Conservation (phyloP, 176 grass and related monocot genomes). For the Neostapfia colusana region DNA sequence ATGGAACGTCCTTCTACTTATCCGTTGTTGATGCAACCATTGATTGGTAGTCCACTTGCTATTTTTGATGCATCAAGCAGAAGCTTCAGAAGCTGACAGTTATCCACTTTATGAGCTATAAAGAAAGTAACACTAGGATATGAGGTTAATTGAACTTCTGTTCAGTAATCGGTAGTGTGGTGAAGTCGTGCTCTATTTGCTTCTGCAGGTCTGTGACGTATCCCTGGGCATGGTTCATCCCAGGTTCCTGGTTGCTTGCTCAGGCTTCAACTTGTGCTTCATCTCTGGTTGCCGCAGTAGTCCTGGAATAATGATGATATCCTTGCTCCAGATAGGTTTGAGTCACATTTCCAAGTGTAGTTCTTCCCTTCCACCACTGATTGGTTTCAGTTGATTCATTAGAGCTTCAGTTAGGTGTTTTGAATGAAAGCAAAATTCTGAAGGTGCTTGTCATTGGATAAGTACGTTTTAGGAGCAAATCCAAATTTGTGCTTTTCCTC, state of each 20-base stretch:
- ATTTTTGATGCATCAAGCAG: constrained; percentile 22
- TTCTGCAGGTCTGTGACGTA: constrained; percentile 47
- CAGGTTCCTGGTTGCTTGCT: constrained; percentile 50
- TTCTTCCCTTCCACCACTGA: constrained; percentile 21
- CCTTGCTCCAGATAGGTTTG: constrained; percentile 34
- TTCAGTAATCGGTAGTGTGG: constrained; percentile 6
- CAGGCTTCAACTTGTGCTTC: constrained; percentile 44
- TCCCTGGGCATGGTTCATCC: constrained; percentile 39
- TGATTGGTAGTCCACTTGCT: constrained; percentile 6
- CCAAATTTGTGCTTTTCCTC: not conserved
- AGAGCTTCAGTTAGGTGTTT: constrained; percentile 9
- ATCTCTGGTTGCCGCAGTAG: constrained; percentile 33
- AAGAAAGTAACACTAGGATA: constrained; percentile 22
- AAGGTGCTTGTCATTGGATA: constrained; percentile 19
- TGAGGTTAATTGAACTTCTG: not conserved
- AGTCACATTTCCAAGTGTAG: not conserved
- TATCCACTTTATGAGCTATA: constrained; percentile 19
- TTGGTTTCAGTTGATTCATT: constrained; percentile 24
- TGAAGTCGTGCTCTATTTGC: constrained; percentile 23
- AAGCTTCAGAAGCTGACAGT: constrained; percentile 14
- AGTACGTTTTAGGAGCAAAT: constrained; percentile 19
- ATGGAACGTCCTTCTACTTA: not conserved
- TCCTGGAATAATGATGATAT: constrained; percentile 30
- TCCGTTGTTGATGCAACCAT: not conserved
- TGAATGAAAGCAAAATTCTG: constrained; percentile 2